Evolutionary conservation across 2,329 filamentous ascomycete species (phyloP).

Genomic region (Helminthosporium solani): DNA sequence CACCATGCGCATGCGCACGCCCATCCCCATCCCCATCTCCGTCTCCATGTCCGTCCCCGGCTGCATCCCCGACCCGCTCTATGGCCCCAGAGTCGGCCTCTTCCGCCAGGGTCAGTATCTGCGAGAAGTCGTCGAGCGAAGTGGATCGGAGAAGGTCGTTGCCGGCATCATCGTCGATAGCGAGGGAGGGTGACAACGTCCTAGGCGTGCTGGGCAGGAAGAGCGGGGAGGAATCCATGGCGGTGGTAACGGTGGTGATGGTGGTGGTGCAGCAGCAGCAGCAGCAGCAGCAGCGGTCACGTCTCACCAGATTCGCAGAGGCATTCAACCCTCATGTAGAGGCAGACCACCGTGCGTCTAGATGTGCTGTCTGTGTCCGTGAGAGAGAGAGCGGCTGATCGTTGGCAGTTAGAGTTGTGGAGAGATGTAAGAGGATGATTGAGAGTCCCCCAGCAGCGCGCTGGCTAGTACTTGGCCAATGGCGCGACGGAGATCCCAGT

Average conservation of each 20-base stretch:
- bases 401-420: constrained; percentile 22
- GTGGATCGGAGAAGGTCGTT: constrained; percentile 20
- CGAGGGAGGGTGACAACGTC: constrained; percentile 25
- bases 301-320: constrained; percentile 25
- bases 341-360: constrained; percentile 17
- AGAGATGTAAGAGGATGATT: constrained; percentile 15
- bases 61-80: too few relatives aligned
- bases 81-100: too few relatives aligned
- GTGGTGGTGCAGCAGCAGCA: too few relatives aligned
- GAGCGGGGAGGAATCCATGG: constrained; percentile 30
- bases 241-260: too few relatives aligned
- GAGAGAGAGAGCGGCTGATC: too few relatives aligned
- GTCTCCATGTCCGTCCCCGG: too few relatives aligned
- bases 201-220: constrained; percentile 11
- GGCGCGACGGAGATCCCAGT: neutral
- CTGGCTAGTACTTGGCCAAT: neutral
- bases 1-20: too few relatives aligned
- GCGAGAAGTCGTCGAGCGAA: constrained; percentile 21
- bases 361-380: neutral
- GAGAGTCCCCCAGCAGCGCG: neutral
- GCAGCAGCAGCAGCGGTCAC: constrained; percentile 14
- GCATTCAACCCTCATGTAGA: constrained; percentile 33
- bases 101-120: constrained; percentile 15
- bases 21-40: too few relatives aligned
- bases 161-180: constrained; percentile 31